Base-by-base conservation (phyloP, 495 filamentous ascomycete genomes). In the Podospora didyma region DNA sequence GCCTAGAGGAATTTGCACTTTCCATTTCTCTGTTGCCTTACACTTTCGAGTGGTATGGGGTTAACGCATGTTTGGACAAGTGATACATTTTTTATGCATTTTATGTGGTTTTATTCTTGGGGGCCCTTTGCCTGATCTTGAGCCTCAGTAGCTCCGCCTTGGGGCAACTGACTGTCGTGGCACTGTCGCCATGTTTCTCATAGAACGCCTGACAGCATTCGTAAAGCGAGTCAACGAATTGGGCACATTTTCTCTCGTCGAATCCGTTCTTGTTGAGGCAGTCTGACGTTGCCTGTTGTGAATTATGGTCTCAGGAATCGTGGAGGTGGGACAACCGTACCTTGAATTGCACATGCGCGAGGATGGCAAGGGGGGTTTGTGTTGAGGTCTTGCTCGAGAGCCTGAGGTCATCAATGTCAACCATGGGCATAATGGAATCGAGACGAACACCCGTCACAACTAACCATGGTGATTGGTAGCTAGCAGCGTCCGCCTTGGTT, bases 131-230 rank as follows among this genome's bases (percentile, higher is more conserved):
- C 76, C 88, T 89, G 82, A 97, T 86, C 73, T 95, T 96, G 60
- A 97, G 71, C 64, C 79, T 79, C 58, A 99, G 71, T 46, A 97
- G 73, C 58, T 72, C 81, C 39, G 89, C 78, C 65, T 95, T 95
- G 2, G 94, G 94, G 65, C 94, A 99, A 75, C 90, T 93, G 11
- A 82, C 82, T 2, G 85, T 87, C 28, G 80, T 82, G 12, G 90
- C 90, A 17, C 83, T 73, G 44, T 96, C 89, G 6, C 95, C 93
- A 50, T 87, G 80, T 51, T 81, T 78, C 66, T 86, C 71, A 73
- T 99, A 97, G 71, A 99, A 96, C 28, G 80, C 77, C 60, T 91
- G 86, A 72, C 94, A 99, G 69, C 94, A 99, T 65, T 94, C 87
- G 69, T 97, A 99, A 21, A 99, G 75, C n/a, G 90, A 89, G 68